Percentiles rank a stretch among this genome's conserved stretches.
These are phyloP conservation scores for Gnomoniopsis smithogilvyi DNA, from an alignment of 2,329 filamentous ascomycete genomes.

Conservation along the genomic window DNA sequence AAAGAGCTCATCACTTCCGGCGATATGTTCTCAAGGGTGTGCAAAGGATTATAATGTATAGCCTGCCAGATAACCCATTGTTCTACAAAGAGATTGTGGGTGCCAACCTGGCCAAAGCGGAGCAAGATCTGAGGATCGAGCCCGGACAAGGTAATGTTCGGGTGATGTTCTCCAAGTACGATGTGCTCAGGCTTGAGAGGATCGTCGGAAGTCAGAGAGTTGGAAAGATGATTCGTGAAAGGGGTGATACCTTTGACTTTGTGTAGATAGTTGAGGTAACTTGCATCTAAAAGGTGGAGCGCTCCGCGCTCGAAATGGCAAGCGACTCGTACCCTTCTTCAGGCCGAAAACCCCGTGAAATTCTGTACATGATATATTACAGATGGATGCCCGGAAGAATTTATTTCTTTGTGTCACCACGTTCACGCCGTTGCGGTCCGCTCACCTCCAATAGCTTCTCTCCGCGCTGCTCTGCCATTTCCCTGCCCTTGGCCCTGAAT, in stretches of 20 bases:
- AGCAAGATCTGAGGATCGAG: constrained; percentile 52
- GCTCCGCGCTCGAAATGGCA: neutral
- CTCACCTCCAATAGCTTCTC: constrained; percentile 24
- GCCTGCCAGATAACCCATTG: constrained; percentile 79
- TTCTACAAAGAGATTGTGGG: constrained; percentile 78
- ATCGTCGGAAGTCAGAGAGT: constrained; percentile 80
- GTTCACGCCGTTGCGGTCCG: constrained; percentile 23
- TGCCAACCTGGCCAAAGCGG: constrained; percentile 60
- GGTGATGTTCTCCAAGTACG: constrained; percentile 81
- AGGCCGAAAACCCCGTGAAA: too few species aligned
- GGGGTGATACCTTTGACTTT: constrained; percentile 93
- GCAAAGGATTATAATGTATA: constrained; percentile 83
- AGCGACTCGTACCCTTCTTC: too few species aligned
- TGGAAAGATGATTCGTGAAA: constrained; percentile 78
- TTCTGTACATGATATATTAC: too few species aligned
- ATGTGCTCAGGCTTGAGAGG: constrained; percentile 83
- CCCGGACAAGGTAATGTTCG: constrained; percentile 58
- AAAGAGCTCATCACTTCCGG: constrained; percentile 94
- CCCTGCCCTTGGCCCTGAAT: constrained; percentile 7
- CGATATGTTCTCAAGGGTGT: constrained; percentile 82
- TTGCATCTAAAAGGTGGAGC: neutral
- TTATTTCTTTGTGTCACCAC: too few species aligned
- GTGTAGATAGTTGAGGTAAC: constrained; percentile 47
- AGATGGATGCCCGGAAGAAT: too few species aligned
- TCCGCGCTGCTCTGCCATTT: constrained; percentile 21